A percentile compares a stretch with the other conserved stretches of the same genome.
Conservation (phyloP, 768 basidiomycete species). For the Wakefieldia striispora region DNA sequence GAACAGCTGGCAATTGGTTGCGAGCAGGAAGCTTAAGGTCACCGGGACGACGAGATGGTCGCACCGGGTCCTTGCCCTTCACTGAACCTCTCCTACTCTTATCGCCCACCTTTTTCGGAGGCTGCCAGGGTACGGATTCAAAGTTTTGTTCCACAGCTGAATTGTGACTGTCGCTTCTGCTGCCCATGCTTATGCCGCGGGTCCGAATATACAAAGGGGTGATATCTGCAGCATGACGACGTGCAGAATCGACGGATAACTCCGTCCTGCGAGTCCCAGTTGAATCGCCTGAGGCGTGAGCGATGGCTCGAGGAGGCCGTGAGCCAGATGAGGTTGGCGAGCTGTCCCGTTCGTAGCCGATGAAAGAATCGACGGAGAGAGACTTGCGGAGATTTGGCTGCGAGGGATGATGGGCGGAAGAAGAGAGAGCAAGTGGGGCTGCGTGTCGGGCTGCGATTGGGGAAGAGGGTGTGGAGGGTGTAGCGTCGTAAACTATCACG, state of each 20-base stretch:
- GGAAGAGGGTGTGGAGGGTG: slow-evolving; percentile 44
- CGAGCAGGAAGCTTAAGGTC: slow-evolving; percentile 64
- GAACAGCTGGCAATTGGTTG: slow-evolving; percentile 39
- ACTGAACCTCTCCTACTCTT: slow-evolving; percentile 48
- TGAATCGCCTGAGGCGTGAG: slow-evolving; percentile 35
- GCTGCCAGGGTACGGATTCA: slow-evolving; percentile 54
- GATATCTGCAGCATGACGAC: slow-evolving; percentile 24
- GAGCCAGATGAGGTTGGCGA: slow-evolving; percentile 29
- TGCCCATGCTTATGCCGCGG: slow-evolving; percentile 57
- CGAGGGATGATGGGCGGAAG: slow-evolving; percentile 23
- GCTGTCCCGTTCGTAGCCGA: slow-evolving; percentile 42
- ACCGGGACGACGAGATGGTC: slow-evolving; percentile 48
- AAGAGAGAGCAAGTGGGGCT: slow-evolving; percentile 1
- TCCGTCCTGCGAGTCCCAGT: slow-evolving; percentile 33
- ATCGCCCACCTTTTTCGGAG: slow-evolving; percentile 38
- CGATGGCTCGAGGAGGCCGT: slow-evolving; percentile 39
- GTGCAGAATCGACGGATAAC: slow-evolving; percentile 25
- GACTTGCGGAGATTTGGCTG: slow-evolving; percentile 60
- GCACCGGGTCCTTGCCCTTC: slow-evolving; percentile 44
- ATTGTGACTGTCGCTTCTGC: slow-evolving; percentile 41
- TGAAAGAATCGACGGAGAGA: slow-evolving; percentile 75
- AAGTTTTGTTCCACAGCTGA: slow-evolving; percentile 42
- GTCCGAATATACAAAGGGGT: slow-evolving; percentile 41
- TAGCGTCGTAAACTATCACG: slow-evolving; percentile 38
- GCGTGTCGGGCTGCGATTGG: slow-evolving; percentile 21